Base-by-base conservation (phyloP, 176 grass and related monocot species). In the Saccharum spontaneum region DNA sequence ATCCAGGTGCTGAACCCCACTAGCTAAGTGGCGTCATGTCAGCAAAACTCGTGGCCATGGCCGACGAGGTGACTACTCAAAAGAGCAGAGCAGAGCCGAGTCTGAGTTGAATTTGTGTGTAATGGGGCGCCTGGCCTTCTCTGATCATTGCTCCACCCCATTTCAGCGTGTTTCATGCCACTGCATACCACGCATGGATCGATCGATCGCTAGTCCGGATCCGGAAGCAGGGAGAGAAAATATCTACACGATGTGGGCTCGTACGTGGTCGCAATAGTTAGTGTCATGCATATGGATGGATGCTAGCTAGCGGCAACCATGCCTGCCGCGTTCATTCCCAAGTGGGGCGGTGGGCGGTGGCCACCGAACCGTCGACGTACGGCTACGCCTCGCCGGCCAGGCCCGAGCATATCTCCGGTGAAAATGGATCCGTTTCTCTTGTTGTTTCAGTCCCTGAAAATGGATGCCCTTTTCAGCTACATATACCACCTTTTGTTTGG, bases 271-370 rank as follows among this genome's bases (percentile, higher is more conserved):
- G 14, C 16, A 6, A 55, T 11, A 76, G 44, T 46, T 9, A n/a
- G 26, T 50, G 48, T 17, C 40, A 67, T 33, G 24, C 77, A 8
- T 80, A 41, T 28, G 28, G 44, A 80, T 20, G 59, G 30, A 14
- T 41, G n/a, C 37, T 78, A 64, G 75, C 12, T 62, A 74, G 55
- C 82, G n/a, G 44, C 73, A 26, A 50, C 16, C 14, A 17, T 57
- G 44, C 24, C 7, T 57, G 16, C 15, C 24, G 6, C 23, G 7
- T 7, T 22, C 5, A 18, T 28, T 33, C 66, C 44, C 0, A 70
- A 67, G 69, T 87, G 85, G 85, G 77, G 85, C 85, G 69, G 69
- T 70, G 59, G 59, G 60, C 60, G 59, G 28, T 28, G 60, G 61
- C 6, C 26, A n/a, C n/a, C n/a, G n/a, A n/a, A n/a, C n/a, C n/a